A percentile compares a stretch with the other conserved stretches of the same genome.
Conservation (phyloP, 441 rosid genomes). For the Kokia cookei region DNA sequence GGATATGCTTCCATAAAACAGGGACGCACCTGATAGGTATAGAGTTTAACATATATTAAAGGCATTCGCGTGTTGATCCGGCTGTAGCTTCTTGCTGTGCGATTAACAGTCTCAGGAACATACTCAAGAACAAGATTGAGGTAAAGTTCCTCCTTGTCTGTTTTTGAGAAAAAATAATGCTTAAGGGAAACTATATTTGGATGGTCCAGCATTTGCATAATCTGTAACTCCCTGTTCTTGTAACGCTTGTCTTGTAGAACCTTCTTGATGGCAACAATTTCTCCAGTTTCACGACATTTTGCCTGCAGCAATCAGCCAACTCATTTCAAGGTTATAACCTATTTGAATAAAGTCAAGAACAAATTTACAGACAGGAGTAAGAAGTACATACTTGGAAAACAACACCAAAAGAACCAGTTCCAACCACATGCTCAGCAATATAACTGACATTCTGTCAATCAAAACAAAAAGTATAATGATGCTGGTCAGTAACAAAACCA, state of each 20-base stretch:
- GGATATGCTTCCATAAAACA: not conserved
- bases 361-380: not conserved
- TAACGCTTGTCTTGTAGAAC: slow-evolving; percentile 97
- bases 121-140: slow-evolving; percentile 35
- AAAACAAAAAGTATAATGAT: slow-evolving; percentile 12
- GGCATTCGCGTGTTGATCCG: slow-evolving; percentile 85
- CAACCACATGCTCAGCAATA: slow-evolving; percentile 91
- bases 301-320: slow-evolving; percentile 51
- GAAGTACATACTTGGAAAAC: slow-evolving; percentile 74
- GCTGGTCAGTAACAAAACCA: not conserved
- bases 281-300: slow-evolving; percentile 96
- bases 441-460: slow-evolving; percentile 71
- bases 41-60: slow-evolving; percentile 86
- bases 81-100: slow-evolving; percentile 73
- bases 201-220: slow-evolving; percentile 97
- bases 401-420: slow-evolving; percentile 95
- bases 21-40: slow-evolving; percentile 70
- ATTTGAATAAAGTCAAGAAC: not conserved
- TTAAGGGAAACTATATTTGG: slow-evolving; percentile 88
- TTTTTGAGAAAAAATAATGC: slow-evolving; percentile 87
- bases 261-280: slow-evolving; percentile 88
- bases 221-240: slow-evolving; percentile 92
- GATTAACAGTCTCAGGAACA: slow-evolving; percentile 80
- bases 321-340: not conserved
- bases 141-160: slow-evolving; percentile 92